phyloP scores from a whole-genome alignment of 176 grass and related monocot genomes.

The Oryza australiensis region DNA sequence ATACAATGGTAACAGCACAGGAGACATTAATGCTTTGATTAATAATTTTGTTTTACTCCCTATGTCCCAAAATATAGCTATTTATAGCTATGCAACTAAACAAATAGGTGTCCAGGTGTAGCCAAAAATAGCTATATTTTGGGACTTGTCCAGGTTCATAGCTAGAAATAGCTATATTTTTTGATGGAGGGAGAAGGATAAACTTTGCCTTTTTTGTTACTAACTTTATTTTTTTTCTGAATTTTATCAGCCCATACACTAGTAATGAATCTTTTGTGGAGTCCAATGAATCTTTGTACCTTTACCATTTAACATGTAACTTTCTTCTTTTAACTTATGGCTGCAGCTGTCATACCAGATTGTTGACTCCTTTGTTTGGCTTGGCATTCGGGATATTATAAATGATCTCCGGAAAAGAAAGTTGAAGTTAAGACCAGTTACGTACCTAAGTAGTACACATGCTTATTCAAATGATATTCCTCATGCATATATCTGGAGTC shows the following conservation, averaged over 20 bases:
- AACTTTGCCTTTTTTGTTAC: neutral
- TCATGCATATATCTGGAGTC: constrained; percentile 91
- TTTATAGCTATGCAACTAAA: too few species aligned
- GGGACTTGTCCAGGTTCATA: too few species aligned
- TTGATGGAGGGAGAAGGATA: neutral
- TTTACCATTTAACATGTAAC: neutral
- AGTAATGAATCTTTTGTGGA: neutral
- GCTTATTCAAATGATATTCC: constrained; percentile 66
- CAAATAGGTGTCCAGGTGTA: too few species aligned
- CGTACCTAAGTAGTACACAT: constrained; percentile 74
- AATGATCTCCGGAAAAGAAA: constrained; percentile 79
- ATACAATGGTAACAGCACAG: neutral
- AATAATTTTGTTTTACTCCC: neutral
- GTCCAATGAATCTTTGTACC: neutral
- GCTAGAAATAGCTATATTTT: too few species aligned
- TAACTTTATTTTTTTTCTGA: neutral
- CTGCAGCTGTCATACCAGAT: constrained; percentile 87
- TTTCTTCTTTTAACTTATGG: constrained; percentile 24
- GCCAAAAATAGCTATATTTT: too few species aligned
- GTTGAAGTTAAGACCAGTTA: constrained; percentile 74
- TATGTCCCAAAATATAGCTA: too few species aligned
- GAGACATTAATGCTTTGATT: neutral
- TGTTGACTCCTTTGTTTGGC: constrained; percentile 87
- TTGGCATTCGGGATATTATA: constrained; percentile 88
- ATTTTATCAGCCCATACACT: neutral